Evolutionary conservation across 306 rosid genomes (phyloP).

Genomic region (Gleditsia sinensis): DNA sequence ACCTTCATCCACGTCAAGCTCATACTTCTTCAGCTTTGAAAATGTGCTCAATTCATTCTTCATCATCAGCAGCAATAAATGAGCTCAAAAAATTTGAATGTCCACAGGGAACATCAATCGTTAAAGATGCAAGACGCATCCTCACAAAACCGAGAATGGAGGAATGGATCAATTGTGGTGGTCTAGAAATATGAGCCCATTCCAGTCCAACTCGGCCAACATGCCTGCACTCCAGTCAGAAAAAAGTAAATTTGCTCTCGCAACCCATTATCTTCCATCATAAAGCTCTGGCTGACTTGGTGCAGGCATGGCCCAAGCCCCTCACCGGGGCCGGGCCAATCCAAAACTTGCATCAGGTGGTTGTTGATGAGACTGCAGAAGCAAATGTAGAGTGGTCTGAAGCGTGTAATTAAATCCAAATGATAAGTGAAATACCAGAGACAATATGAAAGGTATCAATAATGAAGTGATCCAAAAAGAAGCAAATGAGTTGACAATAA

Average conservation of each 20-base stretch:
- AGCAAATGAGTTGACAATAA: conserved; percentile 9
- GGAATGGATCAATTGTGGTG: conserved; percentile 38
- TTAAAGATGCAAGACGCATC: conserved; percentile 60
- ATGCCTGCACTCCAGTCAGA: conserved; percentile 96
- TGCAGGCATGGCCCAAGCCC: conserved; percentile 99
- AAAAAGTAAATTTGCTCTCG: conserved; percentile 30
- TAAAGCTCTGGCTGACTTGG: conserved; percentile 58
- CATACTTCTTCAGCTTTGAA: conserved; percentile 45
- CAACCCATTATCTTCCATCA: conserved; percentile 41
- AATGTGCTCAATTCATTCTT: conserved; percentile 42
- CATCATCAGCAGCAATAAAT: conserved; percentile 36
- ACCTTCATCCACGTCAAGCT: conserved; percentile 69
- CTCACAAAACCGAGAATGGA: conserved; percentile 64
- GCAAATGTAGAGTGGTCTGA: conserved; percentile 26
- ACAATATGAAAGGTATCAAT: background rate
- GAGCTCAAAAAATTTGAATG: conserved; percentile 34
- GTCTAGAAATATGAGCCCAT: conserved; percentile 42
- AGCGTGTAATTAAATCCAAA: conserved; percentile 12
- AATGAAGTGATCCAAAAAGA: background rate
- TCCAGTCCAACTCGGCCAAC: conserved; percentile 67
- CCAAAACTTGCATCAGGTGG: conserved; percentile 93
- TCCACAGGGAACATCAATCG: conserved; percentile 37
- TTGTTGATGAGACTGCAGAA: conserved; percentile 84
- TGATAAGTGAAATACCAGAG: background rate
- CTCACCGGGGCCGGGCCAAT: conserved; percentile 99